phyloP scores from a whole-genome alignment of 2,329 filamentous ascomycete species.

The Macroventuria anomochaeta region DNA sequence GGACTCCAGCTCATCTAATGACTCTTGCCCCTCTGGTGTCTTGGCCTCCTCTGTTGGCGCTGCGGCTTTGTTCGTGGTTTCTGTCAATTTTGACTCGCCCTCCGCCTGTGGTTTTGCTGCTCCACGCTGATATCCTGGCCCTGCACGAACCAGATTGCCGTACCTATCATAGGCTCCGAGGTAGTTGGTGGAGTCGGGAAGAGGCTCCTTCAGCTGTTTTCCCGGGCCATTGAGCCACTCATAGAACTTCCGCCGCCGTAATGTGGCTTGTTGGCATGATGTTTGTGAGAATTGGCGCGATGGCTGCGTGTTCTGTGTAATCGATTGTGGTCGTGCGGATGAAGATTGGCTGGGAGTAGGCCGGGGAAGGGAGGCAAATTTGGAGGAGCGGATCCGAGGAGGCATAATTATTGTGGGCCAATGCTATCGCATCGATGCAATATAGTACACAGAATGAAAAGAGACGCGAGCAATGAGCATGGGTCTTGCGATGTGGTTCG shows the following conservation, averaged over 20 bases:
- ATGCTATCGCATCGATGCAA: conserved; percentile 41
- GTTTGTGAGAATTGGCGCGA: conserved; percentile 48
- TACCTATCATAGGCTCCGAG: conserved; percentile 59
- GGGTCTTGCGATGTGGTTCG: conserved; percentile 17
- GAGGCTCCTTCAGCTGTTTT: conserved; percentile 55
- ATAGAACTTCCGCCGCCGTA: conserved; percentile 62
- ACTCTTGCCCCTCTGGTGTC: conserved; percentile 37
- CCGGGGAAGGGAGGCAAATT: conserved; percentile 31
- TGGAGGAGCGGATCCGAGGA: conserved; percentile 43
- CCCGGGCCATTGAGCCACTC: conserved; percentile 65
- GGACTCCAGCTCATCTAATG: conserved; percentile 37
- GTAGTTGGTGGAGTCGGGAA: conserved; percentile 62
- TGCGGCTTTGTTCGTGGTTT: conserved; percentile 32
- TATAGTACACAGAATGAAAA: conserved; percentile 15
- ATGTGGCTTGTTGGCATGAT: conserved; percentile 52
- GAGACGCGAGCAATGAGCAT: conserved; percentile 17
- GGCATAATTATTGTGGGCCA: conserved; percentile 34
- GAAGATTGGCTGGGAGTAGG: conserved; percentile 26
- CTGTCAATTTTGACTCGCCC: conserved; percentile 22
- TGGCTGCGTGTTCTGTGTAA: conserved; percentile 30
- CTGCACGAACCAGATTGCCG: conserved; percentile 55
- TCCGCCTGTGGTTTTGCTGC: conserved; percentile 23
- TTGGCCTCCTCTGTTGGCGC: conserved; percentile 34
- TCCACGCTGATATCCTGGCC: conserved; percentile 29
- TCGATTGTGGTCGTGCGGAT: conserved; percentile 31